These are phyloP conservation scores for Massariosphaeria phaeospora DNA, from an alignment of 495 filamentous ascomycete species.

Conservation along the genomic window DNA sequence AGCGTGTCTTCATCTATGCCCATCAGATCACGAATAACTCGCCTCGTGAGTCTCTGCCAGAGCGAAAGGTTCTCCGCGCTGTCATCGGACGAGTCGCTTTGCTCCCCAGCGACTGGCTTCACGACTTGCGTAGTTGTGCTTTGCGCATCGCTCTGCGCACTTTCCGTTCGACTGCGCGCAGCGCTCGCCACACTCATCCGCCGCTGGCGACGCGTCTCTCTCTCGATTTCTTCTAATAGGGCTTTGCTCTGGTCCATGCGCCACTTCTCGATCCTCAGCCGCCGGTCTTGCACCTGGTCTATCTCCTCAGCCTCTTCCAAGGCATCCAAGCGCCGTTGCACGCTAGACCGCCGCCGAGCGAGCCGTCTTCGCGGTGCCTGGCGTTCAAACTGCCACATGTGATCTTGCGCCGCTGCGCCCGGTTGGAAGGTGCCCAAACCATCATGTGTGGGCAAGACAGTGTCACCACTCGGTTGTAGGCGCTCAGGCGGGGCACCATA, in stretches of 20 bases:
- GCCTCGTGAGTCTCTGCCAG: constrained; percentile 76
- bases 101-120: constrained; percentile 31
- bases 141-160: constrained; percentile 17
- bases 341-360: constrained; percentile 50
- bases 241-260: constrained; percentile 81
- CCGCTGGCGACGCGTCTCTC: constrained; percentile 62
- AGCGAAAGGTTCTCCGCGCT: constrained; percentile 55
- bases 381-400: constrained; percentile 78
- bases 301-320: constrained; percentile 55
- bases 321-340: constrained; percentile 62
- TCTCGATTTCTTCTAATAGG: constrained; percentile 82
- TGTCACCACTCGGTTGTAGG: constrained; percentile 50
- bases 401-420: constrained; percentile 58
- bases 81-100: constrained; percentile 34
- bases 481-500: constrained; percentile 46
- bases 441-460: constrained; percentile 83
- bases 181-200: constrained; percentile 43
- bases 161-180: constrained; percentile 32
- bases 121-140: constrained; percentile 28
- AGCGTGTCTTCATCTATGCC: constrained; percentile 84
- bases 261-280: constrained; percentile 83
- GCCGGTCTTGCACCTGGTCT: constrained; percentile 60
- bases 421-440: constrained; percentile 78
- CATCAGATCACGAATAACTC: constrained; percentile 81
- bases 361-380: constrained; percentile 63